Base-by-base conservation (phyloP, 495 filamentous ascomycete genomes). In the Penicillium malachiteum region DNA sequence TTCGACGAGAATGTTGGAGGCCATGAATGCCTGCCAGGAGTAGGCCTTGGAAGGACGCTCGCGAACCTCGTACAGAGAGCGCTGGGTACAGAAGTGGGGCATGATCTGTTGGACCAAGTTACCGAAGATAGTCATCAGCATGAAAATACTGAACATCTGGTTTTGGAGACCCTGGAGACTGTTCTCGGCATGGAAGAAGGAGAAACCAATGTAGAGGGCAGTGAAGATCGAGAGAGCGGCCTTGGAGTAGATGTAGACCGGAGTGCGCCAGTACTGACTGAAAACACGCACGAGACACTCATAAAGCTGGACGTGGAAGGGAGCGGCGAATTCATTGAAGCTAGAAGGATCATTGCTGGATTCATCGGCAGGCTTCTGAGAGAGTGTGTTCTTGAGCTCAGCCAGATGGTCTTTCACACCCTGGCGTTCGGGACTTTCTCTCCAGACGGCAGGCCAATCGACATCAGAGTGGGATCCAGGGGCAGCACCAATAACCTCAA, bases 401-500 rank as follows among this genome's bases (percentile, higher is more conserved):
- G 80, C 82, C 21, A 97, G 79, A 69, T 96, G 87, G 12, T 77
- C 72, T 47, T 86, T 83, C 39, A 93, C 84, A 0, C 68, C 80
- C 39, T 72, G 64, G 63, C 86, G 86, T 71, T 50, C 92, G 26
- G 82, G 71, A 59, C 85, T 89, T 10, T 88, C 79, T 31, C 85
- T 84, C 92, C 92, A 97, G 12, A 86, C 77, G 48, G 87, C 68
- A 63, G 84, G 81, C 93, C 93, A 97, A 68, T 97, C 90, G 52
- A 88, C 82, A 40, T 89, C 82, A 52, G 84, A 88, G 56, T 80
- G 68, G 12, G 84, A 84, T 50, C 90, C 90, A n/a, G 92, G 92
- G 1, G 92, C 92, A 26, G 91, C 91, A 56, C 92, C 93, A 63
- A 93, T 96, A 46, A 91, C 87, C 65, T 96, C 91, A 35, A 97